Percentiles rank a stretch among this genome's conserved stretches.
phyloP scores from a whole-genome alignment of 208 protist genomes.

The Trypanosoma lewisi region DNA sequence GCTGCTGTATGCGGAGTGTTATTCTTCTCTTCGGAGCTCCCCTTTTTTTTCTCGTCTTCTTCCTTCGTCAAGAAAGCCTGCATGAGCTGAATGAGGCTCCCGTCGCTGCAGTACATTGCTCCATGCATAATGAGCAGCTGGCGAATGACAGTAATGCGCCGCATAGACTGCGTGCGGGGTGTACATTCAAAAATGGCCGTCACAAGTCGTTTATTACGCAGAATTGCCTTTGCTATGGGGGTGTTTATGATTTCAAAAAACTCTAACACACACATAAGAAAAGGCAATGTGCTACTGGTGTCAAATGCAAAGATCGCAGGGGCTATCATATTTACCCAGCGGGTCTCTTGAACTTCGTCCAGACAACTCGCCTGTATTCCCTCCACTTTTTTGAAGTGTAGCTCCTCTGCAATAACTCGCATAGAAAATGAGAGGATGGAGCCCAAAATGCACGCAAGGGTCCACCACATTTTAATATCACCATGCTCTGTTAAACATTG shows the following conservation, averaged over 20 bases:
- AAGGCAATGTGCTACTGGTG: slow-evolving; percentile 33
- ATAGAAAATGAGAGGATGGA: slow-evolving; percentile 7
- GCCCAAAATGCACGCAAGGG: slow-evolving; percentile 14
- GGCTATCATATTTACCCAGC: slow-evolving; percentile 29
- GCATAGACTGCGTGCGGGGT: slow-evolving; percentile 1
- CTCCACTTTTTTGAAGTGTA: slow-evolving; percentile 28
- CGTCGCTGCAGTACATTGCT: slow-evolving; percentile 41
- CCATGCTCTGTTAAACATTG: slow-evolving; percentile 17
- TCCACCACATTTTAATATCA: slow-evolving; percentile 26
- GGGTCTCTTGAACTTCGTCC: slow-evolving; percentile 12
- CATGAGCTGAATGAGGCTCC: slow-evolving; percentile 43
- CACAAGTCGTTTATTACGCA: slow-evolving; percentile 60
- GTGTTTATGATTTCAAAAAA: slow-evolving; percentile 17
- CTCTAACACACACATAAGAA: slow-evolving; percentile 37
- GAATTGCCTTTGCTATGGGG: slow-evolving; percentile 27
- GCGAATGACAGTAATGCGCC: slow-evolving; percentile 15
- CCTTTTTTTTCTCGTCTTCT: neutral
- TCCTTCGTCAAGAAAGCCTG: slow-evolving; percentile 13
- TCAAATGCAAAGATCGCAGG: slow-evolving; percentile 49
- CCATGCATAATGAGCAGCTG: slow-evolving; percentile 26
- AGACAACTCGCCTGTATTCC: slow-evolving; percentile 12
- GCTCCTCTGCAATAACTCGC: slow-evolving; percentile 8
- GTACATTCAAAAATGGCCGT: slow-evolving; percentile 25
- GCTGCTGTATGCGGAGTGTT: neutral
- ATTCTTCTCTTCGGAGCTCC: neutral